phyloP scores from a whole-genome alignment of 768 basidiomycete species.

The Tylopilus intermedius region DNA sequence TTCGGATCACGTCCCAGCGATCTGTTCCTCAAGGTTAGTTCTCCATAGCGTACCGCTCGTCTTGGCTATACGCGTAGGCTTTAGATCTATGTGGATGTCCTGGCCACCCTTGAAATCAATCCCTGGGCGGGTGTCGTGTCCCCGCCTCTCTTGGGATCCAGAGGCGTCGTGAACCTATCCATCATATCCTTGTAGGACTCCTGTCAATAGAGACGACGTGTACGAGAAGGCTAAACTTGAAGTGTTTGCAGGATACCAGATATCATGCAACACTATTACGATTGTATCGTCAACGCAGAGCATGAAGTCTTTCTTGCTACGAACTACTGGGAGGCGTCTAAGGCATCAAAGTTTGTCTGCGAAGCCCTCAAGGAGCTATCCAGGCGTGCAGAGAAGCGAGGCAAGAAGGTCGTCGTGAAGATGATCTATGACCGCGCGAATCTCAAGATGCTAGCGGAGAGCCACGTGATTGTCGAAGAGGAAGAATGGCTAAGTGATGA shows the following conservation, averaged over 20 bases:
- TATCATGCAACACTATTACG: conserved; percentile 66
- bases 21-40: conserved; percentile 53
- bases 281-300: conserved; percentile 56
- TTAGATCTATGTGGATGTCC: conserved; percentile 60
- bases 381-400: conserved; percentile 39
- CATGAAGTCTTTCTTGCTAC: conserved; percentile 65
- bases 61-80: not conserved
- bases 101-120: conserved; percentile 51
- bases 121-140: conserved; percentile 55
- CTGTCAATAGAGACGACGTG: not conserved
- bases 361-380: conserved; percentile 52
- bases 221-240: conserved; percentile 6
- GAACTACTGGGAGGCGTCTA: conserved; percentile 55
- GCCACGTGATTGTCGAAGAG: conserved; percentile 44
- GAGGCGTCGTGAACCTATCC: conserved; percentile 57
- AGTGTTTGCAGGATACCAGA: conserved; percentile 50
- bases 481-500: conserved; percentile 40
- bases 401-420: conserved; percentile 54
- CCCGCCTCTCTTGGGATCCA: conserved; percentile 57
- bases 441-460: conserved; percentile 43
- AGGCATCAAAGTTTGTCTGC: conserved; percentile 46
- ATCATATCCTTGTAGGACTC: conserved; percentile 50
- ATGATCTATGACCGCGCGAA: conserved; percentile 68
- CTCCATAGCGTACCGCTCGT: not conserved
- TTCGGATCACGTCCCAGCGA: conserved; percentile 53